Evolutionary conservation across 2,329 filamentous ascomycete species (phyloP).

Genomic region (Fusarium bactridioides): DNA sequence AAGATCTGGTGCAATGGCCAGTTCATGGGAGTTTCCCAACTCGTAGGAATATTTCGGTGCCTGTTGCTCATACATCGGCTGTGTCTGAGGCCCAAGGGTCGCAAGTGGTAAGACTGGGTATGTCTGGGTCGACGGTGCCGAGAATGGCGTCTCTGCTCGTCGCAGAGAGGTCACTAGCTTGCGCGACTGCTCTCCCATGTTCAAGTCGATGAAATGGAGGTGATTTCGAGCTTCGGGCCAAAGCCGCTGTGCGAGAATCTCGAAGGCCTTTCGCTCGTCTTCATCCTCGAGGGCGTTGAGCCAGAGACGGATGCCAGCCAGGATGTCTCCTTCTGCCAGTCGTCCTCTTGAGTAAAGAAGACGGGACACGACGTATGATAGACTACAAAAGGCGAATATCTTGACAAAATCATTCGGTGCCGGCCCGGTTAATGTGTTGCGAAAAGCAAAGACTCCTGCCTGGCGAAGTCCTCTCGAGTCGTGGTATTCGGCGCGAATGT

Average conservation of each 20-base stretch:
- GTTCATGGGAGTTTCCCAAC: rapidly evolving
- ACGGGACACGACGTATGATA: slow-evolving; percentile 30
- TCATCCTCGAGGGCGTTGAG: neutral
- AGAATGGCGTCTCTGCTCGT: neutral
- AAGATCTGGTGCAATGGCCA: rapidly evolving
- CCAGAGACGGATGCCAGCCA: slow-evolving; percentile 27
- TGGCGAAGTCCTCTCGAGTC: slow-evolving; percentile 18
- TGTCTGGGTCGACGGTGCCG: rapidly evolving
- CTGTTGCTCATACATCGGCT: rapidly evolving
- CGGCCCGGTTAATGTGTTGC: slow-evolving; percentile 13
- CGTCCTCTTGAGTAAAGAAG: neutral
- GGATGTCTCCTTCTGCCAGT: neutral
- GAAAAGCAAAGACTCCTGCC: slow-evolving; percentile 27
- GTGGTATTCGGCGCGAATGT: neutral
- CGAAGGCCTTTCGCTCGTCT: slow-evolving; percentile 19
- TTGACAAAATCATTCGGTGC: neutral
- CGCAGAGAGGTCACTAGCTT: rapidly evolving
- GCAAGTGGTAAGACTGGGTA: neutral
- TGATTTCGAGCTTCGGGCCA: slow-evolving; percentile 28
- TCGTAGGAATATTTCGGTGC: no score
- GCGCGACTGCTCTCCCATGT: neutral
- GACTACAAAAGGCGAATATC: slow-evolving; percentile 29
- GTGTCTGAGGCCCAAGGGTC: neutral
- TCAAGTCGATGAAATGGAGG: neutral
- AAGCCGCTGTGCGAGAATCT: neutral